Conservation (phyloP, 2,329 filamentous ascomycete species). For the Dothideomycetes sp. region DNA sequence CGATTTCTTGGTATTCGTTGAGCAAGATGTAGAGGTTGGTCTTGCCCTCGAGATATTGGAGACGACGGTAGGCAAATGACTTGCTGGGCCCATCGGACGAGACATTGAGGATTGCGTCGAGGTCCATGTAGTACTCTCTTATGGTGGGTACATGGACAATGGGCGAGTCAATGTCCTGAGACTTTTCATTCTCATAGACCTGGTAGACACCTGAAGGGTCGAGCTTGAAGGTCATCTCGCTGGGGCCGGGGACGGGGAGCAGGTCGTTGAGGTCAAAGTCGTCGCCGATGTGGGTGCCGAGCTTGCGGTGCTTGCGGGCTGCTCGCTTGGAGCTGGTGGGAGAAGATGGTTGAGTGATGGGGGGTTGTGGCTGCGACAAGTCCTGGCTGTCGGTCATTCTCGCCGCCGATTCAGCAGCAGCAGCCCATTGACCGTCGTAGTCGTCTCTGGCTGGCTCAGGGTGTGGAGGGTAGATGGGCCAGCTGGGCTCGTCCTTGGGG, state of each 20-base stretch:
- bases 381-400: constrained; percentile 23
- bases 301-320: constrained; percentile 55
- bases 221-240: constrained; percentile 64
- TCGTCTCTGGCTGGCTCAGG: constrained; percentile 75
- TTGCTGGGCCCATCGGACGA: constrained; percentile 94
- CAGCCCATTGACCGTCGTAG: constrained; percentile 19
- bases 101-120: constrained; percentile 77
- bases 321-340: constrained; percentile 17
- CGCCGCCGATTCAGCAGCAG: constrained; percentile 1
- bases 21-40: constrained; percentile 89
- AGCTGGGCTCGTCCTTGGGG: constrained; percentile 70
- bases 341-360: no score
- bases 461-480: constrained; percentile 83
- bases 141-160: constrained; percentile 80
- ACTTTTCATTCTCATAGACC: constrained; percentile 64
- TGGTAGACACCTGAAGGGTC: constrained; percentile 86
- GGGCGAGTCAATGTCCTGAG: constrained; percentile 53
- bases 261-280: constrained; percentile 79
- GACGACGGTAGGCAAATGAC: constrained; percentile 86
- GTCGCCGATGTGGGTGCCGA: constrained; percentile 80
- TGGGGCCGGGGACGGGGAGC: constrained; percentile 58
- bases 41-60: constrained; percentile 93
- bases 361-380: constrained; percentile 12
- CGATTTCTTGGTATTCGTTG: constrained; percentile 96
- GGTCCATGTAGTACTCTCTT: constrained; percentile 89